A percentile compares a stretch with the other conserved stretches of the same genome.
Evolutionary conservation across 78 protist genomes (phyloP).

Genomic region (Andalucia godoyi): DNA sequence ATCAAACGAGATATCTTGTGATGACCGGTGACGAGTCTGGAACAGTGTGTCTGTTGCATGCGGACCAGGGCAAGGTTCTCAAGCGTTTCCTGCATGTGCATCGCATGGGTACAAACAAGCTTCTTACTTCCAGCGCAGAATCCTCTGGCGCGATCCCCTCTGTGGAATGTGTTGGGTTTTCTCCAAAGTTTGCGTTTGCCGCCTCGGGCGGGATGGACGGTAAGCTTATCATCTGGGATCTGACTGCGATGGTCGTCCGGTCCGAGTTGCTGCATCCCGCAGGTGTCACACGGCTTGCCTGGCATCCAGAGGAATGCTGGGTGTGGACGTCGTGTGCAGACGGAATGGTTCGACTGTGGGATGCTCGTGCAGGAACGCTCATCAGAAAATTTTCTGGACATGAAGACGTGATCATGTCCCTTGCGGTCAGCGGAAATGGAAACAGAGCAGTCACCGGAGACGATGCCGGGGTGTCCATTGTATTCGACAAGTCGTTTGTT

Average conservation of each 20-base stretch:
- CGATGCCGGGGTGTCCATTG: too few relatives aligned
- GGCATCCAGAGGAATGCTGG: neutral
- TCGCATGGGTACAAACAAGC: too few relatives aligned
- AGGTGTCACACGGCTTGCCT: neutral
- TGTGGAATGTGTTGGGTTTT: neutral
- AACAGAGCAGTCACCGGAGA: too few relatives aligned
- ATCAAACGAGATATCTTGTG: too few relatives aligned
- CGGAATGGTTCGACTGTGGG: neutral
- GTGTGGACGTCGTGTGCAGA: neutral
- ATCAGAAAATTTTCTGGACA: too few relatives aligned
- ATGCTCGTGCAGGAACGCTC: neutral
- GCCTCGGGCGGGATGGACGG: constrained; percentile 1
- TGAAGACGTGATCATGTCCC: too few relatives aligned
- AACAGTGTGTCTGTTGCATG: neutral
- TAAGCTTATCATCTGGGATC: constrained; percentile 1
- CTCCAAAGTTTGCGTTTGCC: neutral
- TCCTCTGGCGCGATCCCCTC: neutral
- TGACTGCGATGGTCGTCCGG: neutral
- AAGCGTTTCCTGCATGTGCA: too few relatives aligned
- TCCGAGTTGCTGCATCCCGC: neutral
- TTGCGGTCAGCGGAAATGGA: too few relatives aligned
- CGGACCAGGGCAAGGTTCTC: neutral
- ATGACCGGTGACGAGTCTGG: neutral
- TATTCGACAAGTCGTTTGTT: too few relatives aligned
- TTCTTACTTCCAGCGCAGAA: too few relatives aligned